Percentiles rank a stretch among this genome's conserved stretches.
Evolutionary conservation across 257 asterid species (phyloP).

Genomic region (Anisodus acutangulus): DNA sequence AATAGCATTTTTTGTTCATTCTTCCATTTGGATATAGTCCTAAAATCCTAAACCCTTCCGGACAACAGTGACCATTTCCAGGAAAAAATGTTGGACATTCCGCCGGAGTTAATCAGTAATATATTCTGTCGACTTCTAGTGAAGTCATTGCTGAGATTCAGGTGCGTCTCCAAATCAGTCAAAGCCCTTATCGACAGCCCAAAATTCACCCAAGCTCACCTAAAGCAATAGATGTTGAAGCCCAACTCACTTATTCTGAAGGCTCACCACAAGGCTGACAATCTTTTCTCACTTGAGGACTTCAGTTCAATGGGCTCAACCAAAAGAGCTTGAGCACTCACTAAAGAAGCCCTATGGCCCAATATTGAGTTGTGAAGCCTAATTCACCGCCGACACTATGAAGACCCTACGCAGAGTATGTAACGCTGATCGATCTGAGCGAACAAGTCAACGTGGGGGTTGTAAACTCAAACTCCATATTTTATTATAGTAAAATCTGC

Average conservation of each 20-base stretch:
- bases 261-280: too few relatives aligned
- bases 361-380: too few relatives aligned
- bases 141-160: conserved; percentile 52
- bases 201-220: conserved; percentile 51
- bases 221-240: conserved; percentile 34
- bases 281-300: conserved; percentile 31
- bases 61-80: not conserved
- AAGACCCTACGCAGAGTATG: too few relatives aligned
- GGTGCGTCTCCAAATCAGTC: conserved; percentile 57
- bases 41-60: not conserved
- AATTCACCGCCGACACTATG: too few relatives aligned
- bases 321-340: not conserved
- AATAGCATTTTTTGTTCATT: too few relatives aligned
- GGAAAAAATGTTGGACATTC: conserved; percentile 30
- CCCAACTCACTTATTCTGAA: conserved; percentile 50
- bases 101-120: conserved; percentile 50
- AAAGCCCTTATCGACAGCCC: conserved; percentile 51
- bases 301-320: conserved; percentile 24
- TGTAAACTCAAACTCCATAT: too few relatives aligned
- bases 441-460: too few relatives aligned
- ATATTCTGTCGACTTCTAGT: conserved; percentile 63
- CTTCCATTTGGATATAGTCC: too few relatives aligned
- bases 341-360: not conserved
- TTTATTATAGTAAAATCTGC: too few relatives aligned
- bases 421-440: too few relatives aligned